A percentile compares a stretch with the other conserved stretches of the same genome.
Conservation (phyloP, 2,329 filamentous ascomycete species). For the Fusarium concolor region DNA sequence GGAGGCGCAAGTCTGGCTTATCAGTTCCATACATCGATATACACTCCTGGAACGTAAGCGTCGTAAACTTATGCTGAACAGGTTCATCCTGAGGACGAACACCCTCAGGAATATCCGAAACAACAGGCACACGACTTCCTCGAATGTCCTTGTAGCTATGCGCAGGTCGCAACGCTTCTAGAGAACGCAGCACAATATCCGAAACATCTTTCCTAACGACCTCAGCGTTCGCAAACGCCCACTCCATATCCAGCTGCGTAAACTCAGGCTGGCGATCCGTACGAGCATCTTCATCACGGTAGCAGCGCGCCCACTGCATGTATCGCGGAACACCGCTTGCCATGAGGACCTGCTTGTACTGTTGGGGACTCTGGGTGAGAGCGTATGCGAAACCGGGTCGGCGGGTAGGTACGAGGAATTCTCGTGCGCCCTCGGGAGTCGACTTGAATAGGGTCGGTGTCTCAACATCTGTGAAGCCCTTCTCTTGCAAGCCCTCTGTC, state of each 20-base stretch:
- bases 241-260: slow-evolving; percentile 92
- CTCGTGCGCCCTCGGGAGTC: slow-evolving; percentile 92
- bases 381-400: slow-evolving; percentile 84
- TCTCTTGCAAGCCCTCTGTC: slow-evolving; percentile 65
- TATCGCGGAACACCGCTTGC: slow-evolving; percentile 85
- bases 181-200: slow-evolving; percentile 50
- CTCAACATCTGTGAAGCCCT: slow-evolving; percentile 82
- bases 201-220: slow-evolving; percentile 51
- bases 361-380: slow-evolving; percentile 94
- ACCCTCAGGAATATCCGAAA: slow-evolving; percentile 43
- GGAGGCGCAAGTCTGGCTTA: slow-evolving; percentile 89
- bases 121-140: slow-evolving; percentile 50
- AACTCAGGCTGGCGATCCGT: slow-evolving; percentile 97
- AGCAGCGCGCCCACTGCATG: slow-evolving; percentile 94
- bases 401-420: slow-evolving; percentile 92
- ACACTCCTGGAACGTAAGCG: slow-evolving; percentile 56
- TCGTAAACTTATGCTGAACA: slow-evolving; percentile 50
- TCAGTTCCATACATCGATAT: slow-evolving; percentile 88
- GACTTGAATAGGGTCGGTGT: slow-evolving; percentile 97
- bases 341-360: slow-evolving; percentile 99
- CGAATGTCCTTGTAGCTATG: slow-evolving; percentile 73
- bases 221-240: slow-evolving; percentile 77
- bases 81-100: slow-evolving; percentile 27
- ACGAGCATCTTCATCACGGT: slow-evolving; percentile 92
- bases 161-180: slow-evolving; percentile 46